Percentiles rank a stretch among this genome's conserved stretches.
These are phyloP conservation scores for Lipomyces oligophaga DNA, from an alignment of 805 yeast genomes.

Conservation along the genomic window DNA sequence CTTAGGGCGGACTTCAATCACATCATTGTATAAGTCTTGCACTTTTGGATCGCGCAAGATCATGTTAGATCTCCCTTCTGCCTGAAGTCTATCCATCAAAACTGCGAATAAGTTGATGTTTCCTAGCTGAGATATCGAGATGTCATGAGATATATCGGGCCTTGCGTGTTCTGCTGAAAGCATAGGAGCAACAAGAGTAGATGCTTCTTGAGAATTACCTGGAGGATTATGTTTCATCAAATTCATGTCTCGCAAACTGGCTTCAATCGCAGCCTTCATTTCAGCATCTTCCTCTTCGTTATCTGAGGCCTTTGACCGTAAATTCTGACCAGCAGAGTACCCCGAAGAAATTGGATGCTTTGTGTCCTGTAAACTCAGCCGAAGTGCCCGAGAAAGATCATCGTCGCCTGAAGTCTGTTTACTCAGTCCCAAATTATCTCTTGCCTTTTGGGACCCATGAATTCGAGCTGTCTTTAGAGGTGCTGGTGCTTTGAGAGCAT, in stretches of 20 bases:
- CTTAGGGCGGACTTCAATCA: slow-evolving; percentile 64
- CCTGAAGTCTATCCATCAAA: slow-evolving; percentile 52
- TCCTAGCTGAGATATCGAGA: slow-evolving; percentile 64
- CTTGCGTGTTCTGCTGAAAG: background rate
- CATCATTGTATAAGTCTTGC: slow-evolving; percentile 55
- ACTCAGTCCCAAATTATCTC: slow-evolving; percentile 30
- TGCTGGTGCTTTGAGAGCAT: slow-evolving; percentile 47
- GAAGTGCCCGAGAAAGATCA: slow-evolving; percentile 72
- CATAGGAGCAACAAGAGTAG: slow-evolving; percentile 10
- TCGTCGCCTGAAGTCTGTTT: slow-evolving; percentile 51
- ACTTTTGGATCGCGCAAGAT: slow-evolving; percentile 49
- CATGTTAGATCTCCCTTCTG: slow-evolving; percentile 45
- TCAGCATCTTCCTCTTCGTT: slow-evolving; percentile 73
- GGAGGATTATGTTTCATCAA: slow-evolving; percentile 34
- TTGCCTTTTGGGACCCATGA: slow-evolving; percentile 12
- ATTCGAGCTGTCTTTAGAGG: slow-evolving; percentile 26
- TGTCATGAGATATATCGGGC: slow-evolving; percentile 24
- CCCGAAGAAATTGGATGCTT: slow-evolving; percentile 13
- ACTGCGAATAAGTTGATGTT: slow-evolving; percentile 65
- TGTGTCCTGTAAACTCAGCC: slow-evolving; percentile 64
- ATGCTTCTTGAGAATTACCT: slow-evolving; percentile 26
- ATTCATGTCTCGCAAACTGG: slow-evolving; percentile 74
- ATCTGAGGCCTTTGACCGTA: slow-evolving; percentile 3
- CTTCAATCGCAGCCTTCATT: slow-evolving; percentile 90
- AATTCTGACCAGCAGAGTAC: slow-evolving; percentile 1